A percentile compares a stretch with the other conserved stretches of the same genome.
Conservation (phyloP, 345 rosid genomes). For the Alliaria petiolata region DNA sequence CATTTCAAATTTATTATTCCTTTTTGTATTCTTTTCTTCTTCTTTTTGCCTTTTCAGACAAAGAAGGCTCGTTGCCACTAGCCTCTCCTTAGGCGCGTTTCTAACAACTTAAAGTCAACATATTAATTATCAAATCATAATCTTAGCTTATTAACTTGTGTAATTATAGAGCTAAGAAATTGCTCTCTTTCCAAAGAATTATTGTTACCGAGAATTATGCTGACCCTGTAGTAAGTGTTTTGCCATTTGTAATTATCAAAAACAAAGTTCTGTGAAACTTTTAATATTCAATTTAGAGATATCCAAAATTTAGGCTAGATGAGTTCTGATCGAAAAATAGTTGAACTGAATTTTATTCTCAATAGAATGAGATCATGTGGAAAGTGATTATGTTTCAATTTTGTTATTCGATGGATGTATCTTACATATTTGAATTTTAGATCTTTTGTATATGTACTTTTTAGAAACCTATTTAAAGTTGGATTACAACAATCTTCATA, state of each 20-base stretch:
- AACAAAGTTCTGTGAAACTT: neutral
- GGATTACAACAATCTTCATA: neutral
- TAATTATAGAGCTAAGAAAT: neutral
- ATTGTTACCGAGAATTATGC: conserved; percentile 19
- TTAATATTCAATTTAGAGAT: neutral
- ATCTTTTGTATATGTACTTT: neutral
- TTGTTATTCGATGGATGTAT: neutral
- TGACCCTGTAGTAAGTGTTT: conserved; percentile 17
- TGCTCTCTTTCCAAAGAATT: neutral
- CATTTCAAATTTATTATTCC: conserved; percentile 19
- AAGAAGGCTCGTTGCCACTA: conserved; percentile 35
- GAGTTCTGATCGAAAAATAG: conserved; percentile 1
- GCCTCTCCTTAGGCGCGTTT: conserved; percentile 11
- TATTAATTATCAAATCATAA: conserved; percentile 22
- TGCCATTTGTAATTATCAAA: neutral
- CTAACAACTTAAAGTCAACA: conserved; percentile 18
- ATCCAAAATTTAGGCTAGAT: neutral
- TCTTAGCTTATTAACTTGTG: conserved; percentile 9
- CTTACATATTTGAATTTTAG: neutral
- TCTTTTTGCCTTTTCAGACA: conserved; percentile 22
- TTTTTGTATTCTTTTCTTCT: neutral
- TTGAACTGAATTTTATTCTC: neutral
- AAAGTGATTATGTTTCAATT: neutral
- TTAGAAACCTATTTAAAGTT: neutral
- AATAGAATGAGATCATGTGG: neutral